Evolutionary conservation across 148 eudicot genomes (phyloP).

Genomic region (Vaccinium myrtillus): DNA sequence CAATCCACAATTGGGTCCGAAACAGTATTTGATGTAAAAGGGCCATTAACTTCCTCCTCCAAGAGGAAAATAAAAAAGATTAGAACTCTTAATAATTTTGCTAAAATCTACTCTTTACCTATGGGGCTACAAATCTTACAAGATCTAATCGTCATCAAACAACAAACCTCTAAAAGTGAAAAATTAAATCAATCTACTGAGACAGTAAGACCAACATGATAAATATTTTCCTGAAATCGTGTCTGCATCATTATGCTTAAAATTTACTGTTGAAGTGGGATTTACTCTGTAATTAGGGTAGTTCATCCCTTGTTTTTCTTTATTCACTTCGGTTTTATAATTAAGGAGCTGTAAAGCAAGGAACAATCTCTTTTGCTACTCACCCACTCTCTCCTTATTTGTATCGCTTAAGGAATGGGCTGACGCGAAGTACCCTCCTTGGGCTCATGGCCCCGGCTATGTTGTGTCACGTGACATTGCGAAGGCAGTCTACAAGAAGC

Average conservation of each 20-base stretch:
- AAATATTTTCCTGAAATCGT: background rate
- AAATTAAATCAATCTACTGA: background rate
- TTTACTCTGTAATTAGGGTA: background rate
- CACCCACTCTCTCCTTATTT: background rate
- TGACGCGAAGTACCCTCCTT: slow-evolving; percentile 77
- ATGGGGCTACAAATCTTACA: background rate
- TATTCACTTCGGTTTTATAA: background rate
- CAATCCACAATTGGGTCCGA: too few relatives aligned
- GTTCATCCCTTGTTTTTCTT: background rate
- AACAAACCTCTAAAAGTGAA: background rate
- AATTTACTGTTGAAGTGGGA: background rate
- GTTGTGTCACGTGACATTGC: slow-evolving; percentile 84
- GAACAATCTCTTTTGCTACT: background rate
- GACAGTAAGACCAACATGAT: background rate
- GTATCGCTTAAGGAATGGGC: slow-evolving; percentile 72
- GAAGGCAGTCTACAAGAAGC: slow-evolving; percentile 50
- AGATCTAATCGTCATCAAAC: background rate
- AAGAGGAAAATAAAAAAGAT: too few relatives aligned
- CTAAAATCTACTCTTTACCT: background rate
- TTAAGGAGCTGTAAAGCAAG: background rate
- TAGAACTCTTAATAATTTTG: background rate
- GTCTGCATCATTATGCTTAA: background rate
- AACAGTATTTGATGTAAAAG: too few relatives aligned
- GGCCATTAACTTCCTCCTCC: too few relatives aligned
- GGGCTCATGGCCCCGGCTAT: slow-evolving; percentile 98